A percentile compares a stretch with the other conserved stretches of the same genome.
These are phyloP conservation scores for Amanita fuliginea DNA, from an alignment of 768 basidiomycete species.

Conservation along the genomic window DNA sequence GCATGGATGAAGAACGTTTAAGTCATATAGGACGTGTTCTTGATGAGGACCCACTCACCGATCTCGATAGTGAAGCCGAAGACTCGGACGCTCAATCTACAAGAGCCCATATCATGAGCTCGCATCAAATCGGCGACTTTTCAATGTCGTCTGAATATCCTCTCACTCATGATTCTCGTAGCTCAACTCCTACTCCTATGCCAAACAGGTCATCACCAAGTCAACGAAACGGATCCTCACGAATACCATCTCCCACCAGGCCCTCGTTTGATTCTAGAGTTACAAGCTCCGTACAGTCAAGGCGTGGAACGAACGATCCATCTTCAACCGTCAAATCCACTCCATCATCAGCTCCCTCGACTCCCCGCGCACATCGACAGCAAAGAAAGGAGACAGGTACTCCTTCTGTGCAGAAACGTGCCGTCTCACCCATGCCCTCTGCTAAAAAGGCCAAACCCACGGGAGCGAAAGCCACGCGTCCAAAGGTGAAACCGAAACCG, in stretches of 20 bases:
- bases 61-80: conserved; percentile 47
- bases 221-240: conserved; percentile 16
- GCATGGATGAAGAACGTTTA: conserved; percentile 50
- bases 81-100: conserved; percentile 28
- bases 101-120: conserved; percentile 15
- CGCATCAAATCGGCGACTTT: conserved; percentile 12
- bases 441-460: conserved; percentile 11
- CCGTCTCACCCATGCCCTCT: conserved; percentile 20
- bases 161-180: conserved; percentile 20
- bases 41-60: conserved; percentile 69
- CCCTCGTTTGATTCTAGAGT: conserved; percentile 34
- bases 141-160: conserved; percentile 13
- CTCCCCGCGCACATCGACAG: conserved; percentile 17
- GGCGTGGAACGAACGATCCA: conserved; percentile 28
- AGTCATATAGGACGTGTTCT: conserved; percentile 43
- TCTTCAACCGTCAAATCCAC: conserved; percentile 21
- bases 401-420: conserved; percentile 18
- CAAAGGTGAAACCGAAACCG: conserved; percentile 26
- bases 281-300: conserved; percentile 28
- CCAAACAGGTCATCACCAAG: conserved; percentile 22
- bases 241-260: conserved; percentile 28
- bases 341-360: conserved; percentile 15
- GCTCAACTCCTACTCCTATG: conserved; percentile 30
- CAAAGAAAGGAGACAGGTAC: conserved; percentile 17
- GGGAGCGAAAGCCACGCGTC: conserved; percentile 19